Percentiles rank a stretch among this genome's conserved stretches.
phyloP scores from a whole-genome alignment of 225 moss, liverwort and hornwort genomes.

The Thuidium tamariscinum region DNA sequence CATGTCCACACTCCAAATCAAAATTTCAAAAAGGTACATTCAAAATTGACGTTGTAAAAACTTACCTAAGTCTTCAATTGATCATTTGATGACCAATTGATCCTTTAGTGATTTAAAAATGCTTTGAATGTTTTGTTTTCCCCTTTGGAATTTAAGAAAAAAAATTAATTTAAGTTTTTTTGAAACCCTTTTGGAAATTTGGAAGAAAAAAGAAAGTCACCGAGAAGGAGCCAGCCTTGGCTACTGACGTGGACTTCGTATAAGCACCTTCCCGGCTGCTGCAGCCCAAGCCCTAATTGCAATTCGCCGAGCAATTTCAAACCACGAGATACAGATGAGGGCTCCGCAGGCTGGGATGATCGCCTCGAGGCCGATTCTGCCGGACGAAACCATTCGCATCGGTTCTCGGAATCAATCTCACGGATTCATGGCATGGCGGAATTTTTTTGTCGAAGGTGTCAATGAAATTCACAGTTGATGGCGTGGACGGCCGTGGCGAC shows the following conservation, averaged over 20 bases:
- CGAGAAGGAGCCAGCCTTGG: not conserved
- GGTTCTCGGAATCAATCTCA: not conserved
- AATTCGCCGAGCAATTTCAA: not conserved
- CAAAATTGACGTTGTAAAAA: fast-evolving
- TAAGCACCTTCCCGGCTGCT: not conserved
- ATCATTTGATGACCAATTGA: fast-evolving
- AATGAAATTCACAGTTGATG: not conserved
- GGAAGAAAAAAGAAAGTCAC: not conserved
- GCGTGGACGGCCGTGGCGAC: not conserved
- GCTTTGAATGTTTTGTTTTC: not conserved
- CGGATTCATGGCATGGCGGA: not conserved
- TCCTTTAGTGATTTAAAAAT: not conserved
- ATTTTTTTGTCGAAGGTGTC: not conserved
- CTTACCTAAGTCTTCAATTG: not conserved
- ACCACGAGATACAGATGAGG: not conserved
- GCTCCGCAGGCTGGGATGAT: not conserved
- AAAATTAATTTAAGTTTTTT: too few species aligned
- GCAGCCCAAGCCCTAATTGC: not conserved
- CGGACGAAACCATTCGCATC: not conserved
- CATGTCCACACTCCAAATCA: not conserved
- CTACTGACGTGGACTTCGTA: not conserved
- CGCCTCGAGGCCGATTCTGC: not conserved
- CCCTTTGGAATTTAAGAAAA: too few species aligned
- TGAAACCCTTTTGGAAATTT: too few species aligned
- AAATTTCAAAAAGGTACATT: not conserved